Evolutionary conservation across 352 stramenopile species (phyloP).

Genomic region (Pythium scleroteichum): DNA sequence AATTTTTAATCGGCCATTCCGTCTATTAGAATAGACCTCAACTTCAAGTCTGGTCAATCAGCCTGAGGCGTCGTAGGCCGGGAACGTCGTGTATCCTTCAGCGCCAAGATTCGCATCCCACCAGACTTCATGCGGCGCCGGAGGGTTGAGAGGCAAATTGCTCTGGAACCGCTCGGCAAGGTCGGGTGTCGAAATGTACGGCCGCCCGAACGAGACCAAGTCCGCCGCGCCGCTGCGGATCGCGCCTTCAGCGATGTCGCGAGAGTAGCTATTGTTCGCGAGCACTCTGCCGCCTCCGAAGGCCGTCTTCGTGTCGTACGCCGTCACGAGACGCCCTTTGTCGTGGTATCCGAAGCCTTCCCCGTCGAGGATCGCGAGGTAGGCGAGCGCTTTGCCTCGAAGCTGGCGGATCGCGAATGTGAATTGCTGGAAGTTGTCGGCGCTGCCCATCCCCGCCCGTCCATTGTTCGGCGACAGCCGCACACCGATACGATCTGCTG

Average conservation of each 20-base stretch:
- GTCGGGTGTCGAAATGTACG: constrained; percentile 48
- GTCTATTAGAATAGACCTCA: too few relatives aligned
- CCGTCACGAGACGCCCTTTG: constrained; percentile 29
- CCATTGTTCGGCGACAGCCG: constrained; percentile 33
- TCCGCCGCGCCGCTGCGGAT: constrained; percentile 28
- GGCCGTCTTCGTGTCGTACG: constrained; percentile 28
- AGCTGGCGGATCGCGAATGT: constrained; percentile 33
- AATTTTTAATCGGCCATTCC: too few relatives aligned
- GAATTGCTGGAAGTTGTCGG: constrained; percentile 47
- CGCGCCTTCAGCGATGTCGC: constrained; percentile 25
- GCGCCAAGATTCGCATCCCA: constrained; percentile 3
- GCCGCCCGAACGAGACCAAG: constrained; percentile 33
- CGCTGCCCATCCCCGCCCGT: constrained; percentile 40
- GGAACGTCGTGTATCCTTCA: constrained; percentile 5
- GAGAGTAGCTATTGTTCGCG: constrained; percentile 40
- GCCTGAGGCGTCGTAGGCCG: neutral
- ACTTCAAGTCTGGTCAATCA: too few relatives aligned
- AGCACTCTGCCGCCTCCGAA: constrained; percentile 47
- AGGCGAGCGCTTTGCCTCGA: constrained; percentile 38
- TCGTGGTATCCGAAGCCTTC: constrained; percentile 50
- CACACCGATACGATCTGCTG: constrained; percentile 14
- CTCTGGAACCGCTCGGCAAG: constrained; percentile 32
- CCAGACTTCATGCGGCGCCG: neutral
- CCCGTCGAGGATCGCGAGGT: constrained; percentile 53
- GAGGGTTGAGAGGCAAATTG: constrained; percentile 32